Evolutionary conservation across 805 yeast genomes (phyloP).

Genomic region (Suhomyces xylopsoci): DNA sequence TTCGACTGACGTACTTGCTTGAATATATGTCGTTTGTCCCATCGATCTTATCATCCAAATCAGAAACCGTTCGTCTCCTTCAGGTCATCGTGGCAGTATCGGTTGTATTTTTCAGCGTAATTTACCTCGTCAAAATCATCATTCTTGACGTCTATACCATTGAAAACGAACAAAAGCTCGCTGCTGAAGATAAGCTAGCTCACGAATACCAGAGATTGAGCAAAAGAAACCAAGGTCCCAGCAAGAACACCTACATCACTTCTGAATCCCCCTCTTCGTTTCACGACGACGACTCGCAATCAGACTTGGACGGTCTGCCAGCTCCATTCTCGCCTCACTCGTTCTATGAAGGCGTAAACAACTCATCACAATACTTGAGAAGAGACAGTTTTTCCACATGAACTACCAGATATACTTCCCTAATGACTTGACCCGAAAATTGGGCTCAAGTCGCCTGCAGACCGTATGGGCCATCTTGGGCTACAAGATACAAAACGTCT

Average conservation of each 20-base stretch:
- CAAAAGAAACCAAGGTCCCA: neutral
- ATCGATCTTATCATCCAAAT: neutral
- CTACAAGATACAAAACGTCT: constrained; percentile 19
- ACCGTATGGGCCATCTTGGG: constrained; percentile 19
- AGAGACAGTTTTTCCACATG: constrained; percentile 39
- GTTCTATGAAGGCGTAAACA: constrained; percentile 32
- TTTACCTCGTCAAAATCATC: neutral
- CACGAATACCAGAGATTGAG: neutral
- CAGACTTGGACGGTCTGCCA: constrained; percentile 4
- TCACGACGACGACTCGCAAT: constrained; percentile 3
- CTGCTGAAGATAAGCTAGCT: constrained; percentile 1
- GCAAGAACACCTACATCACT: neutral
- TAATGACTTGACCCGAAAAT: constrained; percentile 19
- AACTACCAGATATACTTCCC: constrained; percentile 35
- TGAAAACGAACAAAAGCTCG: constrained; percentile 2
- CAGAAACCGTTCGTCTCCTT: neutral
- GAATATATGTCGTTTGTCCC: neutral
- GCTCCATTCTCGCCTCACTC: constrained; percentile 1
- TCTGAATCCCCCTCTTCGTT: neutral
- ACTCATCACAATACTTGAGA: constrained; percentile 41
- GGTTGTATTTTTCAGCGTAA: neutral
- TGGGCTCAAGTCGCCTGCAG: neutral
- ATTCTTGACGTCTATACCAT: constrained; percentile 4
- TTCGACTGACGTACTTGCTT: neutral
- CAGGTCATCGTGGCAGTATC: neutral